A percentile compares a stretch with the other conserved stretches of the same genome.
Conservation (phyloP, 768 basidiomycete genomes). For the Exidia glandulosa region DNA sequence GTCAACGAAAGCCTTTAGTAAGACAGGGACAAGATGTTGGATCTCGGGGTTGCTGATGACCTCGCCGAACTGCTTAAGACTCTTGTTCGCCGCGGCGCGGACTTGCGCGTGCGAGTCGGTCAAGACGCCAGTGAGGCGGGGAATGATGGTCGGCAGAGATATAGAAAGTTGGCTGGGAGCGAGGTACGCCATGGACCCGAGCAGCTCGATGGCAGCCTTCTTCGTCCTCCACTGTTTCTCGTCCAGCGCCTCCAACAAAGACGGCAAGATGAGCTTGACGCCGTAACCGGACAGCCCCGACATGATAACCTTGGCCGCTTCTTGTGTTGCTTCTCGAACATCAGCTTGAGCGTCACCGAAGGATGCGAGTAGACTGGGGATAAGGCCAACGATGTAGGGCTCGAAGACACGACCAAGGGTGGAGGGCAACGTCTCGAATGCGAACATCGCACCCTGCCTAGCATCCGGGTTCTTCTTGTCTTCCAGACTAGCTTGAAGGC, state of each 20-base stretch:
- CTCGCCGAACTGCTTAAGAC: slow-evolving; percentile 95
- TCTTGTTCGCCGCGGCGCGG: slow-evolving; percentile 82
- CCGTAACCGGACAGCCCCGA: slow-evolving; percentile 88
- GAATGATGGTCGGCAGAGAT: slow-evolving; percentile 93
- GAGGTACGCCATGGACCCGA: slow-evolving; percentile 99
- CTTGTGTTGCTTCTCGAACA: slow-evolving; percentile 88
- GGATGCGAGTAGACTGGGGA: slow-evolving; percentile 69
- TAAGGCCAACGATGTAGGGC: slow-evolving; percentile 76
- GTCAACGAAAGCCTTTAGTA: slow-evolving; percentile 92
- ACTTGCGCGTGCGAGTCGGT: slow-evolving; percentile 99
- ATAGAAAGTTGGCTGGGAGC: slow-evolving; percentile 90
- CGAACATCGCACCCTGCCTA: slow-evolving; percentile 90
- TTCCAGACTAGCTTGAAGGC: slow-evolving; percentile 64
- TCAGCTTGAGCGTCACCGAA: slow-evolving; percentile 83
- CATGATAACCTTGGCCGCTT: slow-evolving; percentile 92
- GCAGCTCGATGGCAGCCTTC: slow-evolving; percentile 89
- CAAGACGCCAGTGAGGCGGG: slow-evolving; percentile 85
- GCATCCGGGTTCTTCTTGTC: slow-evolving; percentile 84
- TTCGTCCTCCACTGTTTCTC: slow-evolving; percentile 99
- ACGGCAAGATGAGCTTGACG: slow-evolving; percentile 89
- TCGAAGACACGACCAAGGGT: slow-evolving; percentile 87
- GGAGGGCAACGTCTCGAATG: slow-evolving; percentile 80
- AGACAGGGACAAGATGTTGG: slow-evolving; percentile 73
- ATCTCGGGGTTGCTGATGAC: slow-evolving; percentile 98
- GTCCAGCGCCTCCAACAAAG: slow-evolving; percentile 79